Evolutionary conservation across 2,329 filamentous ascomycete species (phyloP), one percentile per base, ranked within the genome.

Genomic region (Helotiales sp.): DNA sequence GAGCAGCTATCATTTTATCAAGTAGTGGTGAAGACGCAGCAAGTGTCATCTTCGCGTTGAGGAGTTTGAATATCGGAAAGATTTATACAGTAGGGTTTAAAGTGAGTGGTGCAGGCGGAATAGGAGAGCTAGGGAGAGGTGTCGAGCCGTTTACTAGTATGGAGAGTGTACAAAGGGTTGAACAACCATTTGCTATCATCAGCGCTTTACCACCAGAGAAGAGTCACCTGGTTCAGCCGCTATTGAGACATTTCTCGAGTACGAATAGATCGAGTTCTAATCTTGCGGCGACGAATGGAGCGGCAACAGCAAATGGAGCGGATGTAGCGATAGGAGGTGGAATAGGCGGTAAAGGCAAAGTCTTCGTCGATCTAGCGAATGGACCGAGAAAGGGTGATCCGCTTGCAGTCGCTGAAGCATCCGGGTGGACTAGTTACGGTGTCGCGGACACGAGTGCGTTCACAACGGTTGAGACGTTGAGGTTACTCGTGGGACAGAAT

Each of bases 11-110:
- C 44, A 82, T 96, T 13, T 76, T 96, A 10, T 89, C 89, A 8
- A 87, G 83, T 17, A 85, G 83, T 0, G 83, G 89, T 40, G 85
- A 90, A 55, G 89, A 93, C 64, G 91, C 91, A 4, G 88, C 90
- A 1, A 87, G 89, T 0, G 84, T 87, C 1, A 87, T 96, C 61
- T 96, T 90, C 67, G 91, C 91, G 0, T 77, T 96, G 58, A 86
- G 86, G 65, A 89, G 87, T 36, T 80, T 96, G 27, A 85, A 84
- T 53, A 85, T 93, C 52, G 86, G 87, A 33, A 88, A 90, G 56
- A 88, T 96, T 36, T 93, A 93, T 72, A 93, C 90, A 0, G 89
- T 93, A 44, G 91, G 91, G 1, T 95, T 96, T 76, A 86, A 84
- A 67, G 86, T 83, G 74, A 84, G 62, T 69, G 81, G 67, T 66